Evolutionary conservation across 2,329 filamentous ascomycete species (phyloP).

Genomic region (Fusarium sp.): DNA sequence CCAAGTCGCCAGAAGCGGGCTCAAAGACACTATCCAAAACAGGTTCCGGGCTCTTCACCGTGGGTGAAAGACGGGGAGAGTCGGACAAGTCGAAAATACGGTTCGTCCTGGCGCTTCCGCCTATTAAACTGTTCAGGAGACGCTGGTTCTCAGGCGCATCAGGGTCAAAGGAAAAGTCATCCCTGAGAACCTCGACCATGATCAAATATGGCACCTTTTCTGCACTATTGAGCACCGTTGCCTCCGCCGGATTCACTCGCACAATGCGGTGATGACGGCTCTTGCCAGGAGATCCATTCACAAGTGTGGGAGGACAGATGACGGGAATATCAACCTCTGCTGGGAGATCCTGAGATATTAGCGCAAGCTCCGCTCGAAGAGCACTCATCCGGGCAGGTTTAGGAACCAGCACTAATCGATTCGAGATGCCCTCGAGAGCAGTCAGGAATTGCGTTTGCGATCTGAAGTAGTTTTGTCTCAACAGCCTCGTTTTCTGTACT

Average conservation of each 20-base stretch:
- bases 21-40: slow-evolving; percentile 82
- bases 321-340: slow-evolving; percentile 87
- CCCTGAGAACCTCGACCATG: slow-evolving; percentile 84
- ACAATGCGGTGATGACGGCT: slow-evolving; percentile 87
- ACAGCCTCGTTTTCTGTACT: slow-evolving; percentile 75
- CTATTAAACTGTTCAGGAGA: slow-evolving; percentile 68
- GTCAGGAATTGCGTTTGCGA: slow-evolving; percentile 84
- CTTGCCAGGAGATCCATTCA: slow-evolving; percentile 78
- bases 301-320: slow-evolving; percentile 80
- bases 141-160: slow-evolving; percentile 78
- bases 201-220: slow-evolving; percentile 87
- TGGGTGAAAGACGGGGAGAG: slow-evolving; percentile 64
- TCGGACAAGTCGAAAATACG: slow-evolving; percentile 77
- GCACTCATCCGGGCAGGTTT: slow-evolving; percentile 86
- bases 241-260: slow-evolving; percentile 84
- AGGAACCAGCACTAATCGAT: slow-evolving; percentile 83
- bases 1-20: slow-evolving; percentile 81
- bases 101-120: slow-evolving; percentile 67
- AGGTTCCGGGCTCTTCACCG: slow-evolving; percentile 57
- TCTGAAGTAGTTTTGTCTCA: slow-evolving; percentile 86
- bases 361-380: slow-evolving; percentile 81
- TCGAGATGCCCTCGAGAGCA: slow-evolving; percentile 85
- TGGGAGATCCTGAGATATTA: slow-evolving; percentile 84
- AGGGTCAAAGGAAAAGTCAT: slow-evolving; percentile 87
- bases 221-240: slow-evolving; percentile 87